Evolutionary conservation across 345 rosid species (phyloP), one percentile per base, ranked within the genome.

Genomic region (Limnanthes douglasii): DNA sequence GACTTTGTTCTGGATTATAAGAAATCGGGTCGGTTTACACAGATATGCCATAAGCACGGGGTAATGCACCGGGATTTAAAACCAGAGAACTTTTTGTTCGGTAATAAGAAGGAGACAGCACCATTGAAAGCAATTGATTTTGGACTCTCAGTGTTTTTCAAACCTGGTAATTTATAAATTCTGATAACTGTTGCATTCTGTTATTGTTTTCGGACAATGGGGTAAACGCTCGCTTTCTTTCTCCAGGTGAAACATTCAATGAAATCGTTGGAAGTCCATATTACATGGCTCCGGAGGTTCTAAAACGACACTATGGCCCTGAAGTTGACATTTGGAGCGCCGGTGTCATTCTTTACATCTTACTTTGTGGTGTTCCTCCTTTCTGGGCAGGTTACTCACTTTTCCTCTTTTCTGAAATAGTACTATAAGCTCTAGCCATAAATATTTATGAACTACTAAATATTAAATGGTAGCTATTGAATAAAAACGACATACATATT

Each of bases 251-350:
- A 60, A 73, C 34, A 37, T 92, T 92, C 50, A 61, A 53, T 17
- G 96, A 92, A 69, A 92, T 92, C 27, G 93, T 92, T 37, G 96
- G 96, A 31, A 92, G 96, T 62, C 99, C 99, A 0, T 80, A 85
- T 54, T 92, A 85, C 71, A 85, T 92, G 99, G 98, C 98, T 59
- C 97, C 94, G 0, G 94, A 86, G 72, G 94, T 86, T 33, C 70
- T 88, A 20, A 83, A 68, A 40, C 65, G 93, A 24, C 64, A 68
- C 41, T 88, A 88, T 43, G 97, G 97, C 14, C 93, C 81, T 26
- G 93, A 83, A 70, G 66, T 88, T 46, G 95, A 88, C 45, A 79
- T 88, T 5, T 86, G 97, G 97, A 86, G 97, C 49, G 97, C 97
- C 23, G 94, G 97, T 45, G 88, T 86, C 11, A 73, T 86, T 47